Conservation (phyloP, 2,329 filamentous ascomycete genomes). For the Botryotinia calthae region DNA sequence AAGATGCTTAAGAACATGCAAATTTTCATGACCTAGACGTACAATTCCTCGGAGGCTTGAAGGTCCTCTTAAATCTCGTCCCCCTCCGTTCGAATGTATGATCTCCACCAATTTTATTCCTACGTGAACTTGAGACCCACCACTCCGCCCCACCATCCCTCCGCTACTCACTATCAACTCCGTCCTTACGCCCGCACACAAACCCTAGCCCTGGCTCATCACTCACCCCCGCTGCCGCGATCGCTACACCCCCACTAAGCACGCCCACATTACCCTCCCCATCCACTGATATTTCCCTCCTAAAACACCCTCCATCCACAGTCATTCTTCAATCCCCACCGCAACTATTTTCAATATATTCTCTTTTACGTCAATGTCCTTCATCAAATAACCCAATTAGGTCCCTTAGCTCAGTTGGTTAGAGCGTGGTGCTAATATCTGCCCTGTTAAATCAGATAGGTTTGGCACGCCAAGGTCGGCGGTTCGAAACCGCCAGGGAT, state of each 20-base stretch:
- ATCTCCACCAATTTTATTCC: neutral
- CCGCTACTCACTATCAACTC: neutral
- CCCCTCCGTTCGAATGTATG: neutral
- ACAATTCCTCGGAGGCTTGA: neutral
- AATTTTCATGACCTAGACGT: neutral
- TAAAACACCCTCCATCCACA: neutral
- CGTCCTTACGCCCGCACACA: neutral
- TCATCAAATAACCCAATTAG: neutral
- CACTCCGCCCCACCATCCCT: neutral
- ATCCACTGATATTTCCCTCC: neutral
- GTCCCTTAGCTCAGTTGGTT: slow-evolving; percentile 12
- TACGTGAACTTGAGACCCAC: neutral
- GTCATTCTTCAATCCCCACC: neutral
- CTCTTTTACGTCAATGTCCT: accelerated
- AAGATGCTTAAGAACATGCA: neutral
- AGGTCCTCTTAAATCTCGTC: neutral
- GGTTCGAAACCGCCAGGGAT: slow-evolving; percentile 2
- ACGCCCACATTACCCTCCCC: neutral
- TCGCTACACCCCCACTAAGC: neutral
- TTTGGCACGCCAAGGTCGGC: neutral
- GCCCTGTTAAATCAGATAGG: neutral
- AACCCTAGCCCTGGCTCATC: neutral
- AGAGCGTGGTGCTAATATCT: slow-evolving; percentile 15
- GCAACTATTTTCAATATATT: accelerated
- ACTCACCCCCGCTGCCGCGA: neutral